Percentiles rank a stretch among this genome's conserved stretches.
phyloP scores from a whole-genome alignment of 805 yeast genomes.

The Teunomyces barrocoloradensis region DNA sequence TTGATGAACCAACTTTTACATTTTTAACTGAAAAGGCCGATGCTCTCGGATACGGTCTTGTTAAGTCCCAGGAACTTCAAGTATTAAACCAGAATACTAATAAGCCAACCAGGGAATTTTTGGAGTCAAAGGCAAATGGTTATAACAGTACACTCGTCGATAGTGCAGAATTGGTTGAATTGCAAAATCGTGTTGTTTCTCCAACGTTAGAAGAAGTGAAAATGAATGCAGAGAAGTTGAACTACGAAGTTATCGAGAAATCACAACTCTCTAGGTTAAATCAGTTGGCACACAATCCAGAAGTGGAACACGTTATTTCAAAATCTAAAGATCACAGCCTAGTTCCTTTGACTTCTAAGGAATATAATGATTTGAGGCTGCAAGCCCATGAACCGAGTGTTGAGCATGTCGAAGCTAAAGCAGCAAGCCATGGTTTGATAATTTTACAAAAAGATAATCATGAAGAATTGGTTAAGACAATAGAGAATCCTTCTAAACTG shows the following conservation, averaged over 20 bases:
- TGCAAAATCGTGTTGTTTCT: constrained; percentile 11
- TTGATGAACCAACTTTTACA: not conserved
- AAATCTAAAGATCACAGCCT: constrained; percentile 4
- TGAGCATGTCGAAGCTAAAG: constrained; percentile 10
- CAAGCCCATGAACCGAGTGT: constrained; percentile 11
- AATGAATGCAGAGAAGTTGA: constrained; percentile 9
- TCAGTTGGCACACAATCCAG: constrained; percentile 10
- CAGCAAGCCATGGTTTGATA: constrained; percentile 7
- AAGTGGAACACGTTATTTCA: constrained; percentile 5
- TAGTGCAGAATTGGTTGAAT: constrained; percentile 4
- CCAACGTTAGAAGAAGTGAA: constrained; percentile 23
- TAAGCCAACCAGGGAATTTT: constrained; percentile 1
- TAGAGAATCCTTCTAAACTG: constrained; percentile 14
- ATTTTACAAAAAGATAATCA: not conserved
- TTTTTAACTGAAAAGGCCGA: constrained; percentile 12
- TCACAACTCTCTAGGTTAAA: constrained; percentile 3
- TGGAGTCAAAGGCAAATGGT: constrained; percentile 8
- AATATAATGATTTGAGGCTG: constrained; percentile 13
- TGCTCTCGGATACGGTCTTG: constrained; percentile 13
- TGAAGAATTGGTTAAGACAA: not conserved
- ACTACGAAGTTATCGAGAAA: constrained; percentile 6
- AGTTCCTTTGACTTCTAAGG: constrained; percentile 11
- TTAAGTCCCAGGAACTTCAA: constrained; percentile 8
- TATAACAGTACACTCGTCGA: not conserved
- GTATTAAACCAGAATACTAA: not conserved